phyloP scores from a whole-genome alignment of 2,329 filamentous ascomycete genomes.

The Curvularia sp. region DNA sequence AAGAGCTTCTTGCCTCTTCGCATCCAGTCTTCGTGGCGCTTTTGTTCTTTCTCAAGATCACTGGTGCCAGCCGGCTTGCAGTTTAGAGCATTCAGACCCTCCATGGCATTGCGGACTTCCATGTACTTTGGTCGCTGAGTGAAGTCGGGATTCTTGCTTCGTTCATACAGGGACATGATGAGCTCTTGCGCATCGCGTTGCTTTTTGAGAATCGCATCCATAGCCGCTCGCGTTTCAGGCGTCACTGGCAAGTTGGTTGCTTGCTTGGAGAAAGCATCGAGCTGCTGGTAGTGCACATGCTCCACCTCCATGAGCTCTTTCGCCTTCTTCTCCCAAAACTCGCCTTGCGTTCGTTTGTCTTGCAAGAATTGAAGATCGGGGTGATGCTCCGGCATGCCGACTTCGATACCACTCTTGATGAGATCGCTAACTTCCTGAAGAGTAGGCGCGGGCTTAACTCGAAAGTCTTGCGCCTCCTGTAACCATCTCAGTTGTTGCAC shows the following conservation, averaged over 20 bases:
- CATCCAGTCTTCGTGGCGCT: conserved; percentile 99
- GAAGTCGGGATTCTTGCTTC: conserved; percentile 76
- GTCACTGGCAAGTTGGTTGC: conserved; percentile 82
- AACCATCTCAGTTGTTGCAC: conserved; percentile 90
- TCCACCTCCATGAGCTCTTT: conserved; percentile 93
- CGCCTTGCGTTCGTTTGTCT: conserved; percentile 77
- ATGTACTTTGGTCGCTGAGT: conserved; percentile 82
- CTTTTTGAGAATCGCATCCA: conserved; percentile 93
- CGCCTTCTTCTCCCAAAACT: conserved; percentile 91
- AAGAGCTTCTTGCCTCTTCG: conserved; percentile 96
- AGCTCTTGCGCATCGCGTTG: conserved; percentile 92
- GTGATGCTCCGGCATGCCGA: conserved; percentile 81
- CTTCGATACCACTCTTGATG: conserved; percentile 75
- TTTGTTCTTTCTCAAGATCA: conserved; percentile 92
- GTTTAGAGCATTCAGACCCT: conserved; percentile 84
- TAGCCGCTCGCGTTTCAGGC: conserved; percentile 76
- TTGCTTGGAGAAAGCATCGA: conserved; percentile 88
- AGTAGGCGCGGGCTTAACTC: conserved; percentile 68
- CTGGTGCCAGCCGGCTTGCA: conserved; percentile 90
- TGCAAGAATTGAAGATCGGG: conserved; percentile 78
- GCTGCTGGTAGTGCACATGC: conserved; percentile 88
- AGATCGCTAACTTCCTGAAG: conserved; percentile 80
- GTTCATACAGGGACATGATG: conserved; percentile 81
- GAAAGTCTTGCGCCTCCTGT: conserved; percentile 72
- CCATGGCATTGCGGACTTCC: conserved; percentile 90